A percentile compares a stretch with the other conserved stretches of the same genome.
These are phyloP conservation scores for Aureobasidium subglaciale DNA, from an alignment of 2,329 filamentous ascomycete genomes.

Conservation along the genomic window DNA sequence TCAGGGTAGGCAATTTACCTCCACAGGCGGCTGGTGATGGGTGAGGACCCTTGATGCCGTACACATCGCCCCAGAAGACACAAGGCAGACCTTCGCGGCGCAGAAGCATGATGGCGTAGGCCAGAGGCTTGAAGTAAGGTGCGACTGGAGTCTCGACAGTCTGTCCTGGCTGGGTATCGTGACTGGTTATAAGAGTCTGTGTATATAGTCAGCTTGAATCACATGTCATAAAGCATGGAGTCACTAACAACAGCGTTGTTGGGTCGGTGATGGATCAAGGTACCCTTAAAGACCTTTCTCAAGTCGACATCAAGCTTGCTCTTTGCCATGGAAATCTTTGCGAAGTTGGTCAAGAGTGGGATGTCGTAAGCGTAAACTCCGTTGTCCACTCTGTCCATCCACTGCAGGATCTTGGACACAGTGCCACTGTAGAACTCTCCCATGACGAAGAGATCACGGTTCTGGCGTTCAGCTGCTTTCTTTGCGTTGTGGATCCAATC, in stretches of 20 bases:
- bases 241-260: constrained; percentile 43
- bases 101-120: constrained; percentile 65
- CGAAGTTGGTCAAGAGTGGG: constrained; percentile 55
- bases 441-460: constrained; percentile 55
- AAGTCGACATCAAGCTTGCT: constrained; percentile 34
- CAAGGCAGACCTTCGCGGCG: constrained; percentile 57
- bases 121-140: constrained; percentile 62
- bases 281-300: constrained; percentile 50
- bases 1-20: constrained; percentile 47
- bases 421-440: constrained; percentile 64
- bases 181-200: constrained; percentile 62
- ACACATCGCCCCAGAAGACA: constrained; percentile 64
- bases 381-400: constrained; percentile 30
- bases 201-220: background rate
- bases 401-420: constrained; percentile 47
- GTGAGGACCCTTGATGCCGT: constrained; percentile 51
- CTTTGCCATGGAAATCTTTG: constrained; percentile 33
- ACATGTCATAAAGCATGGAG: no score
- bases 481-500: constrained; percentile 56
- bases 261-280: constrained; percentile 49
- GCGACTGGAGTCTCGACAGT: constrained; percentile 56
- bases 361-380: constrained; percentile 15
- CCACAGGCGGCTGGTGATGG: constrained; percentile 40
- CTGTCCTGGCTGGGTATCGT: constrained; percentile 62
- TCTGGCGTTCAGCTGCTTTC: constrained; percentile 30